phyloP scores from a whole-genome alignment of 2,329 filamentous ascomycete species.

The Paraphoma chrysanthemicola region DNA sequence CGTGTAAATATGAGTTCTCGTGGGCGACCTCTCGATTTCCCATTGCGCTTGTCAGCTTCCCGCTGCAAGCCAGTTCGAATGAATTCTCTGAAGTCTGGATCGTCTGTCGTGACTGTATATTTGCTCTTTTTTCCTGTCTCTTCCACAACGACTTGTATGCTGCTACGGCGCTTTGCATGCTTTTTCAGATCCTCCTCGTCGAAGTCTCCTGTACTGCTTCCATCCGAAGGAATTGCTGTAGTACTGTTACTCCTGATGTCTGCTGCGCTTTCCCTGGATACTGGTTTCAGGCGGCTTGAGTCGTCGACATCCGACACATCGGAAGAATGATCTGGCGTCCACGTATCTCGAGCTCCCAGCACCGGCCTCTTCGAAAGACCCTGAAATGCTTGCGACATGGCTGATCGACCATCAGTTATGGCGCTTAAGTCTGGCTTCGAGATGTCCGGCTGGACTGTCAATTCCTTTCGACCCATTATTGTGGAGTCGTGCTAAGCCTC shows the following conservation, averaged over 20 bases:
- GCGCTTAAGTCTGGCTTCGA: conserved; percentile 17
- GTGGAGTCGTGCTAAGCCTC: neutral
- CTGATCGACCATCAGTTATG: conserved; percentile 23
- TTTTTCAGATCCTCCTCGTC: conserved; percentile 5
- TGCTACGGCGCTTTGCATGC: conserved; percentile 39
- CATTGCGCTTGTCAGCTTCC: conserved; percentile 43
- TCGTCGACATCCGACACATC: conserved; percentile 49
- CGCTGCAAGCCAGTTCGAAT: conserved; percentile 52
- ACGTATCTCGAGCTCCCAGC: conserved; percentile 28
- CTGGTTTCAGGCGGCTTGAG: conserved; percentile 47
- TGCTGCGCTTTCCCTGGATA: conserved; percentile 45
- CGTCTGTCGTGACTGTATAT: conserved; percentile 59
- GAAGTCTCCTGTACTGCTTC: conserved; percentile 20
- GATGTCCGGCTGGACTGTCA: conserved; percentile 6
- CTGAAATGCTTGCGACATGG: conserved; percentile 36
- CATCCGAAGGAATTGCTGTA: conserved; percentile 34
- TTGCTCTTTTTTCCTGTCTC: conserved; percentile 54
- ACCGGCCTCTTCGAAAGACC: conserved; percentile 31
- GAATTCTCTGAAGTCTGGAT: conserved; percentile 57
- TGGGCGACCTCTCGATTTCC: conserved; percentile 50
- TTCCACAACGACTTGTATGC: conserved; percentile 57
- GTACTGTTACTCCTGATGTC: conserved; percentile 40
- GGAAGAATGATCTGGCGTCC: conserved; percentile 35
- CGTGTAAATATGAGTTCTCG: conserved; percentile 73
- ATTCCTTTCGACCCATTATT: conserved; percentile 13